These are phyloP conservation scores for Chrysoporthe cubensis DNA, from an alignment of 2,329 filamentous ascomycete genomes.

Conservation along the genomic window DNA sequence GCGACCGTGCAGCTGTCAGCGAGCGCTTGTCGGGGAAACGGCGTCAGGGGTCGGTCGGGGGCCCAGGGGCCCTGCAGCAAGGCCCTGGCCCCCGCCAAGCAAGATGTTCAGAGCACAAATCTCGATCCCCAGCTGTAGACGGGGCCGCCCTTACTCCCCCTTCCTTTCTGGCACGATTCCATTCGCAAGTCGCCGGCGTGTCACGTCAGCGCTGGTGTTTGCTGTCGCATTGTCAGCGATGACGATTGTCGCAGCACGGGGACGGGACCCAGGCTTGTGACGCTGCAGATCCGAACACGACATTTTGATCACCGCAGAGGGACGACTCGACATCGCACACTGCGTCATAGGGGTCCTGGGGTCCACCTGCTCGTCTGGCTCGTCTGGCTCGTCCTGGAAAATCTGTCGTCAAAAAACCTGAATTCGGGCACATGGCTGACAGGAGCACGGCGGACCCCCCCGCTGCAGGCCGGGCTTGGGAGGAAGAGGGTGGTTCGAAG, in stretches of 20 bases:
- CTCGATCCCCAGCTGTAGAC: background rate
- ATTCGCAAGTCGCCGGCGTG: background rate
- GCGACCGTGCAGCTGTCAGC: background rate
- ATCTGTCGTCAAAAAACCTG: background rate
- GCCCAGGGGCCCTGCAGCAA: background rate
- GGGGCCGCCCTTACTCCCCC: background rate
- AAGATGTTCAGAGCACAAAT: background rate
- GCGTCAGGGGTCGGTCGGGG: background rate
- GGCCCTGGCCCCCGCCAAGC: background rate
- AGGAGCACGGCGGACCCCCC: background rate
- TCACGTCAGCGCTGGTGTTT: background rate
- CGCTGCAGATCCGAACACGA: background rate
- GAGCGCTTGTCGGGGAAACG: background rate
- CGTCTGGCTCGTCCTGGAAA: background rate
- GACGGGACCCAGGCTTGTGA: background rate
- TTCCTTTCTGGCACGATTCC: background rate
- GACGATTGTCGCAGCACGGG: background rate
- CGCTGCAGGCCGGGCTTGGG: background rate
- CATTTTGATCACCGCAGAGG: too few species aligned
- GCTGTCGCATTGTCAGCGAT: background rate
- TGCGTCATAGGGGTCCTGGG: conserved; percentile 6
- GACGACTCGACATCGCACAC: background rate
- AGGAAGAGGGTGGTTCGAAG: background rate
- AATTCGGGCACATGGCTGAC: background rate
- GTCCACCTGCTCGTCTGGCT: background rate